Conservation (phyloP, 176 grass and related monocot species). For the Triticum urartu region DNA sequence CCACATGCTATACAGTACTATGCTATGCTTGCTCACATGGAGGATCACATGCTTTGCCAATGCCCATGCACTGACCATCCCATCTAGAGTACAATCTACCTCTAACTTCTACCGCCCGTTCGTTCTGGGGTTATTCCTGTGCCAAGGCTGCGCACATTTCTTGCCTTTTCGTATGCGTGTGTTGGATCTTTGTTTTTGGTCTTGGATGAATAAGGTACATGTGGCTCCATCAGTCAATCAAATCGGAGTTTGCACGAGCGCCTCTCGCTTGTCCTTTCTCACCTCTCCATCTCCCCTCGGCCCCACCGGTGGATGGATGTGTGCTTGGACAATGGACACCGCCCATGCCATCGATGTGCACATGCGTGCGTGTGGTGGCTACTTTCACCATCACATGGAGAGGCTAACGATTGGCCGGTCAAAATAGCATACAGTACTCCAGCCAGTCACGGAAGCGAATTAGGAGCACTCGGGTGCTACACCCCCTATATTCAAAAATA, state of each 20-base stretch:
- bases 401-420: no score
- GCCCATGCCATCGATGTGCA: neutral
- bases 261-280: conserved; percentile 38
- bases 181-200: neutral
- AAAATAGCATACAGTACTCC: no score
- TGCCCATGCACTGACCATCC: neutral
- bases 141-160: neutral
- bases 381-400: no score
- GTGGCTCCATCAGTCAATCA: conserved; percentile 25
- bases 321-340: neutral
- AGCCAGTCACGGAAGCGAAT: no score
- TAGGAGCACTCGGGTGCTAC: no score
- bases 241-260: conserved; percentile 61
- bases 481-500: no score
- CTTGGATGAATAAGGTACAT: conserved; percentile 5
- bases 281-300: neutral
- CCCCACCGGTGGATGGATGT: neutral
- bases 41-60: neutral
- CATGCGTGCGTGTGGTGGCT: no score
- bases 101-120: neutral
- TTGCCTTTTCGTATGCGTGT: neutral
- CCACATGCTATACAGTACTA: neutral
- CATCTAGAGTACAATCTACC: neutral
- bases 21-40: neutral
- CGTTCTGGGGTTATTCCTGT: no score